These are phyloP conservation scores for Carex pumila DNA, from an alignment of 176 grass and related monocot species.

Conservation along the genomic window DNA sequence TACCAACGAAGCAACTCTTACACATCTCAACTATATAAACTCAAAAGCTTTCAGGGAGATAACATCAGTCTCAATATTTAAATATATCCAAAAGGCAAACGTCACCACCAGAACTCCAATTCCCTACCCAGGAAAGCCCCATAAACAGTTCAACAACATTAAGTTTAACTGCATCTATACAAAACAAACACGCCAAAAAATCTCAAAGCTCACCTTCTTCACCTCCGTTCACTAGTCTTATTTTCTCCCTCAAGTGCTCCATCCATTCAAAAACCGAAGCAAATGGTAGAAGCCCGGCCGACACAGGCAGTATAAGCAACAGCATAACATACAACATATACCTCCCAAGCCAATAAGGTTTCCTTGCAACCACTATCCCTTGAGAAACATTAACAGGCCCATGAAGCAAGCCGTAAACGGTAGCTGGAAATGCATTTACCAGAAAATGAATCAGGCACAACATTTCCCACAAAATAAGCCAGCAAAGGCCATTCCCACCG, in stretches of 20 bases:
- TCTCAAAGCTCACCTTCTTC: constrained; percentile 43
- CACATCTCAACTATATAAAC: background rate
- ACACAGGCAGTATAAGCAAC: constrained; percentile 53
- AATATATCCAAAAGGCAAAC: background rate
- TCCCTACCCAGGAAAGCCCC: background rate
- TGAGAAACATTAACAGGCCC: constrained; percentile 43
- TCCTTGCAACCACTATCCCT: constrained; percentile 20
- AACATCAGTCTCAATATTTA: background rate
- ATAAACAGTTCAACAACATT: background rate
- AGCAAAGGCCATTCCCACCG: constrained; percentile 55
- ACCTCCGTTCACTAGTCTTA: constrained; percentile 21
- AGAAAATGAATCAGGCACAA: constrained; percentile 71
- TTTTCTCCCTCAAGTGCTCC: constrained; percentile 41
- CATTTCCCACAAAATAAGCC: constrained; percentile 76
- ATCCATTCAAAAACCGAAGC: constrained; percentile 55
- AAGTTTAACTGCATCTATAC: background rate
- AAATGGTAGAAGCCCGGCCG: constrained; percentile 75
- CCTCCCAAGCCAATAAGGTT: constrained; percentile 54
- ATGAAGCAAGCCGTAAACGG: constrained; percentile 50
- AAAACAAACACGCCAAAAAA: background rate
- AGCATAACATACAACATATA: constrained; percentile 55
- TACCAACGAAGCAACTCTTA: background rate
- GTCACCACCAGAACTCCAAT: background rate
- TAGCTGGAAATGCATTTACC: constrained; percentile 62
- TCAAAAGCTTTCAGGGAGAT: background rate